Evolutionary conservation across 495 filamentous ascomycete species (phyloP), one percentile per base, ranked within the genome.

Genomic region (Aspergillus coremiiformis): DNA sequence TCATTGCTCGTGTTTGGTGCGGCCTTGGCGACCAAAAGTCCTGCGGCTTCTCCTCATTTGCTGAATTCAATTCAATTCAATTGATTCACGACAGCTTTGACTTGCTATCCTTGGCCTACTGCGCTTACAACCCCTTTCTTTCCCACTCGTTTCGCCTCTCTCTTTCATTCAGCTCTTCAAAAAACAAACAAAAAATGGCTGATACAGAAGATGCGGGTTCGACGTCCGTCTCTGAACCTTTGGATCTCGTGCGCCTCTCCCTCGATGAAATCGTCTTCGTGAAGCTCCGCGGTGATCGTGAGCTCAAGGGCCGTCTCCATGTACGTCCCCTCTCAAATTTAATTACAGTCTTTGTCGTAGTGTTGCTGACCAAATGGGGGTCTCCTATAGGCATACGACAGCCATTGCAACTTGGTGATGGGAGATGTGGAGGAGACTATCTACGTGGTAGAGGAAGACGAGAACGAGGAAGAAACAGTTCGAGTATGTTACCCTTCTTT

Each of bases 401-500:
- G 87, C 60, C 93, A 99, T 66, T 97, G 93, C 81, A 99, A 99
- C 64, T 71, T 97, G n/a, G 89, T 99, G 4, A 77, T 99, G 2
- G 93, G 94, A 4, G 94, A 99, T 42, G 93, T 95, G 8, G 89
- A 96, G 65, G 93, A 99, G 75, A 97, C 90, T 6, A 86, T 99
- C 49, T 99, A 96, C 67, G 70, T 91, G 29, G 84, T 95, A 3
- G 82, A 85, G 51, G 83, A 84, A 29, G 84, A 87, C 43, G 93
- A 97, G 17, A 90, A 93, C 47, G 87, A 90, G 11, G 84, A 94
- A 45, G 89, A 91, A 61, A 75, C 66, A 20, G 67, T 82, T 41
- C 78, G 75, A 64, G 75, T 89, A 79, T 47, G 84, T 78, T 11
- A 65, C 65, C 17, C 45, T 56, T 27, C 46, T 30, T 17, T 54